phyloP scores from a whole-genome alignment of 306 rosid genomes.

The Carpinus fangiana region DNA sequence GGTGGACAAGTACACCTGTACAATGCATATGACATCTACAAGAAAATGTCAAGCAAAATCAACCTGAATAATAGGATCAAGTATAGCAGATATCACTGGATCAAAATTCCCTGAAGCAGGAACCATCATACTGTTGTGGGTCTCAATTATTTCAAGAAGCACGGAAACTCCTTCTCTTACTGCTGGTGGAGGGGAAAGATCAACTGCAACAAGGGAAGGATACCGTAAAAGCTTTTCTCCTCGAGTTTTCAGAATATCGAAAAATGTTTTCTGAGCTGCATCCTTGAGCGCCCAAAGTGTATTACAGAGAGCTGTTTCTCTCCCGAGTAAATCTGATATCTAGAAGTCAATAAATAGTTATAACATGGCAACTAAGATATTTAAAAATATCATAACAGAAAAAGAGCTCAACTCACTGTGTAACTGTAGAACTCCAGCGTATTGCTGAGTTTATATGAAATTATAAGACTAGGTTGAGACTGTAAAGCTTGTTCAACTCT shows the following conservation, averaged over 20 bases:
- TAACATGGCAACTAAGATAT: constrained; percentile 4
- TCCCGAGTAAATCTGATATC: constrained; percentile 92
- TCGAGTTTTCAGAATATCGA: constrained; percentile 80
- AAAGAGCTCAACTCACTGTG: constrained; percentile 65
- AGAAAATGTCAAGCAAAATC: constrained; percentile 6
- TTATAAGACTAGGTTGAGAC: constrained; percentile 87
- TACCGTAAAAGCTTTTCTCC: constrained; percentile 95
- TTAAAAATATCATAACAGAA: constrained; percentile 1
- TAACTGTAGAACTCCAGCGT: constrained; percentile 92
- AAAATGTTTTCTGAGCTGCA: constrained; percentile 91
- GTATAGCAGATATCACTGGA: constrained; percentile 84
- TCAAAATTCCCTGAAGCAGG: constrained; percentile 78
- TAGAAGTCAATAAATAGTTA: constrained; percentile 38
- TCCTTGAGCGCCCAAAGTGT: constrained; percentile 83
- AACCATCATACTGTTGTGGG: constrained; percentile 80
- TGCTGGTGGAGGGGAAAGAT: constrained; percentile 96
- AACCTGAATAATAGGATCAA: constrained; percentile 96
- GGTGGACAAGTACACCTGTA: not conserved
- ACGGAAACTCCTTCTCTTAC: constrained; percentile 94
- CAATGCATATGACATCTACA: not conserved
- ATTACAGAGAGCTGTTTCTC: constrained; percentile 84
- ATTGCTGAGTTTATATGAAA: constrained; percentile 86
- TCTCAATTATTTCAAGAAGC: constrained; percentile 89
- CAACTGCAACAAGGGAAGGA: constrained; percentile 90
- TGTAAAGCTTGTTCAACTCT: constrained; percentile 98